Conservation (phyloP, 352 stramenopile genomes). For the Globisporangium uncinulatum region DNA sequence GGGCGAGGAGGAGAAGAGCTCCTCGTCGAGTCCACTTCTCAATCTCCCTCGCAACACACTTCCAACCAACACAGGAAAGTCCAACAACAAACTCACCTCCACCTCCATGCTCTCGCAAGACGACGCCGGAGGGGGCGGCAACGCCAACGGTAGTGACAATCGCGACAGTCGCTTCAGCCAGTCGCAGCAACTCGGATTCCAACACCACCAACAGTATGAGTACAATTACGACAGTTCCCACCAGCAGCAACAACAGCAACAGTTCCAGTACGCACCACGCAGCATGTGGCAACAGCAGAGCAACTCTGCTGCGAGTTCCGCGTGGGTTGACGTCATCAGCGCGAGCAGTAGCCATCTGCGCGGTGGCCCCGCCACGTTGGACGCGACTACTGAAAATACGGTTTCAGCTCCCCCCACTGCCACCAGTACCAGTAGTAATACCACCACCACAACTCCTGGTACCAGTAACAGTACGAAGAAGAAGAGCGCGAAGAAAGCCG, state of each 20-base stretch:
- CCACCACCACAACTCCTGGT: constrained; percentile 55
- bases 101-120: background rate
- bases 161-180: background rate
- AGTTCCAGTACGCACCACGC: too few species aligned
- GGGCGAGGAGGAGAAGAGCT: background rate
- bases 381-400: too few species aligned
- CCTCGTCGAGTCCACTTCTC: background rate
- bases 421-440: background rate
- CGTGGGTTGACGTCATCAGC: constrained; percentile 1
- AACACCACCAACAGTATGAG: background rate
- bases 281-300: background rate
- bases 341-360: too few species aligned
- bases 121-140: background rate
- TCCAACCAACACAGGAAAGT: too few species aligned
- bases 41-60: background rate
- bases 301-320: background rate
- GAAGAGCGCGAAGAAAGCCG: constrained; percentile 23
- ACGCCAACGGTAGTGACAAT: background rate
- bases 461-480: constrained; percentile 12
- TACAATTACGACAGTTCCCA: background rate
- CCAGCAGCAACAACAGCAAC: background rate
- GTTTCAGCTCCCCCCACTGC: too few species aligned
- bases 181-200: background rate
- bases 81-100: too few species aligned
- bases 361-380: too few species aligned